Conservation (phyloP, 768 basidiomycete genomes). For the Baorangia bicolor region DNA sequence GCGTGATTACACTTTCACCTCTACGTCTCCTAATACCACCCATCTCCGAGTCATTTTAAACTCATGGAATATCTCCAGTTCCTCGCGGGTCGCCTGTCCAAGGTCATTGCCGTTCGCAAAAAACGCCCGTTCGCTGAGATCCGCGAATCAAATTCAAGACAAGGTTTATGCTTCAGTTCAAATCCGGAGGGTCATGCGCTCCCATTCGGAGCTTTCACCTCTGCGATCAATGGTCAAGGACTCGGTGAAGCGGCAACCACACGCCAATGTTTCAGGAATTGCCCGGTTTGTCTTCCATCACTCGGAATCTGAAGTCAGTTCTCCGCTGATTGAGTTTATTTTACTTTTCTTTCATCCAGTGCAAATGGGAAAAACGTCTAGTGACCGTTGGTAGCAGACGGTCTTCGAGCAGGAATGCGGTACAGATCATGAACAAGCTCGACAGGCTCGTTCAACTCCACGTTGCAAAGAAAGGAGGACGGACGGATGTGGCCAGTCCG, state of each 20-base stretch:
- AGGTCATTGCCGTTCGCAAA: constrained; percentile 24
- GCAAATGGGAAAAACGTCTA: constrained; percentile 21
- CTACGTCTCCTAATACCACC: neutral
- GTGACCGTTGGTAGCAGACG: neutral
- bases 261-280: constrained; percentile 9
- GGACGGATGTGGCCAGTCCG: constrained; percentile 10
- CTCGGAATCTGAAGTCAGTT: neutral
- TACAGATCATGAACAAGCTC: constrained; percentile 18
- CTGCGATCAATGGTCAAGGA: neutral
- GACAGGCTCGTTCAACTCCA: constrained; percentile 25
- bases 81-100: constrained; percentile 16
- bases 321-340: neutral
- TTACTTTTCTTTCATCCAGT: constrained; percentile 1
- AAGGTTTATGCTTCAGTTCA: constrained; percentile 12
- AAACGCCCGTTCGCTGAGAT: constrained; percentile 7
- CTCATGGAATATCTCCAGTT: constrained; percentile 25
- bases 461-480: constrained; percentile 11
- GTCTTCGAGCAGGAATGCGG: constrained; percentile 10
- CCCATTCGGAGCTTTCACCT: constrained; percentile 11
- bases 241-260: neutral
- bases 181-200: constrained; percentile 6
- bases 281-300: constrained; percentile 14
- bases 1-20: neutral
- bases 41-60: neutral
- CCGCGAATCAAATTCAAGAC: constrained; percentile 11